phyloP scores from a whole-genome alignment of 441 rosid species.

The Francoa sonchifolia region DNA sequence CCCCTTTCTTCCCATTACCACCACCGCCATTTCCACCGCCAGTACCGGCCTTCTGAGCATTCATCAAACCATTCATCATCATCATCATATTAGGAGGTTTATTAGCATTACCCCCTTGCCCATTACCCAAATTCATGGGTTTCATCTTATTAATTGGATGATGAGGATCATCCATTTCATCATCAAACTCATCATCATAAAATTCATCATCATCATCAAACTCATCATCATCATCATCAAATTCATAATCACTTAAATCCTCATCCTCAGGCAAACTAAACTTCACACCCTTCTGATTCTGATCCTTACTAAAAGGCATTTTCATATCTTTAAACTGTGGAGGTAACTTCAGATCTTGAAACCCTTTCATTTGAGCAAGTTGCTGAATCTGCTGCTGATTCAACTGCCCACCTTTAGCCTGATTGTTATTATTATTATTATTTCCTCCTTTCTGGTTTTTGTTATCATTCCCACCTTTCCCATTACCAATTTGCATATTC shows the following conservation, averaged over 20 bases:
- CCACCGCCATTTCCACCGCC: conserved; percentile 19
- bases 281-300: conserved; percentile 6
- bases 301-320: background rate
- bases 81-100: conserved; percentile 8
- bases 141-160: conserved; percentile 5
- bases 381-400: conserved; percentile 2
- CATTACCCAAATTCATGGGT: background rate
- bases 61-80: conserved; percentile 34
- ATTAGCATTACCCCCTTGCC: conserved; percentile 2
- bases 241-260: conserved; percentile 1
- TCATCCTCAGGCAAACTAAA: conserved; percentile 9
- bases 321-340: conserved; percentile 6
- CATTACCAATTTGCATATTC: conserved; percentile 44
- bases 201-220: background rate
- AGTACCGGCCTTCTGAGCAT: conserved; percentile 17
- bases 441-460: conserved; percentile 59
- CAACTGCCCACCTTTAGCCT: conserved; percentile 22
- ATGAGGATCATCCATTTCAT: conserved; percentile 10
- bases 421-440: too few species aligned
- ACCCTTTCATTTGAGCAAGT: conserved; percentile 11
- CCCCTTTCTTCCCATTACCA: conserved; percentile 25
- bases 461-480: conserved; percentile 46
- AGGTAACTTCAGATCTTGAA: conserved; percentile 15
- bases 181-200: conserved; percentile 13
- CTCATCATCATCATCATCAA: background rate